These are phyloP conservation scores for Teratosphaeria viscida DNA, from an alignment of 2,329 filamentous ascomycete species.

Conservation along the genomic window DNA sequence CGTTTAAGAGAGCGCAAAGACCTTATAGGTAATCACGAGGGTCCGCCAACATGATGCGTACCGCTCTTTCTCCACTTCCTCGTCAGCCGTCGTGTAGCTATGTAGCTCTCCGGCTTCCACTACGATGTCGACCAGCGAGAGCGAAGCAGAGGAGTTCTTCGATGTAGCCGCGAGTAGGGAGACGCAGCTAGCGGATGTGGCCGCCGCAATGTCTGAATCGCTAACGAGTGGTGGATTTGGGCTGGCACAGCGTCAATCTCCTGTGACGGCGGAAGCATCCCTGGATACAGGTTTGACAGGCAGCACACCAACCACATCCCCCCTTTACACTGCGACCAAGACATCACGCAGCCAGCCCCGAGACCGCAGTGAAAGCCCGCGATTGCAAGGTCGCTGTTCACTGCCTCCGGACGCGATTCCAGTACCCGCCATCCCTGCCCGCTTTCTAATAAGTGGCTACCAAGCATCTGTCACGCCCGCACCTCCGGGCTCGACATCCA, in stretches of 20 bases:
- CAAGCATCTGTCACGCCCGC: background rate
- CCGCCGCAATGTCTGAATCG: background rate
- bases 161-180: background rate
- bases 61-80: background rate
- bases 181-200: background rate
- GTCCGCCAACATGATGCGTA: background rate
- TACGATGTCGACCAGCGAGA: background rate
- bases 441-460: background rate
- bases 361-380: background rate
- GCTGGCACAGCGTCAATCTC: background rate
- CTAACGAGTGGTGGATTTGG: background rate
- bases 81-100: background rate
- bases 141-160: background rate
- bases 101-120: background rate
- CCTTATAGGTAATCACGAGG: background rate
- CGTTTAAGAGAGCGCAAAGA: background rate
- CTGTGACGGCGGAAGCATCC: background rate
- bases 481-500: background rate
- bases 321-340: background rate
- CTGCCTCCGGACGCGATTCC: background rate
- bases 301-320: background rate
- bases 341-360: background rate
- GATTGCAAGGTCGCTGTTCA: background rate
- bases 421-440: background rate
- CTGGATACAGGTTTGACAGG: background rate